phyloP scores from a whole-genome alignment of 371 early-diverging fungal genomes.

The Mortierella sp. region DNA sequence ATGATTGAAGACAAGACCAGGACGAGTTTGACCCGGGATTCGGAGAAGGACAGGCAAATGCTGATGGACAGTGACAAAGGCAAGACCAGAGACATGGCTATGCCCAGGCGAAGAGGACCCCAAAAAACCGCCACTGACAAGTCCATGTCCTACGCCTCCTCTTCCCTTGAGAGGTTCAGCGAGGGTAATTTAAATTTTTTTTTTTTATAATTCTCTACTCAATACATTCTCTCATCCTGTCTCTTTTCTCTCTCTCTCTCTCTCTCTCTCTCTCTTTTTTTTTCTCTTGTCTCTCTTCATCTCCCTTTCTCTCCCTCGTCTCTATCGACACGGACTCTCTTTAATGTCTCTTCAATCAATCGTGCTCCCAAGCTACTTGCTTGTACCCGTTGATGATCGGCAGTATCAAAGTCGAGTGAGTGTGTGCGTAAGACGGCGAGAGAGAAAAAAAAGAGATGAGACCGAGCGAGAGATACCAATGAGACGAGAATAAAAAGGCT shows the following conservation, averaged over 20 bases:
- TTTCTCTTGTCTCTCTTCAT: neutral
- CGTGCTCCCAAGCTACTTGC: slow-evolving; percentile 2
- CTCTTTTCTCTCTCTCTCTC: neutral
- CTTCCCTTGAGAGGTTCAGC: slow-evolving; percentile 19
- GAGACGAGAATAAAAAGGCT: slow-evolving; percentile 7
- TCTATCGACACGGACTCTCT: neutral
- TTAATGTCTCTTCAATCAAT: neutral
- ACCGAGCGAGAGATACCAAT: neutral
- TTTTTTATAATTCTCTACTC: slow-evolving; percentile 7
- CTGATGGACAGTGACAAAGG: slow-evolving; percentile 18
- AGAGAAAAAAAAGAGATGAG: neutral
- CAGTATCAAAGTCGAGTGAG: slow-evolving; percentile 4
- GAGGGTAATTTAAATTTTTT: slow-evolving; percentile 28
- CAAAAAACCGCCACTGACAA: neutral
- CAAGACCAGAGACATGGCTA: slow-evolving; percentile 18
- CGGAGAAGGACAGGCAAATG: slow-evolving; percentile 18
- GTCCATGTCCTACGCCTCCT: slow-evolving; percentile 1
- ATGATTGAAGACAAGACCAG: slow-evolving; percentile 55
- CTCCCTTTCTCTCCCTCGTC: neutral
- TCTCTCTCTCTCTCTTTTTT: neutral
- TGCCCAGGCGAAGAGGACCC: neutral
- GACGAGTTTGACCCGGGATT: slow-evolving; percentile 33
- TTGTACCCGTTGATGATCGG: neutral
- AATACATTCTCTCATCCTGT: neutral
- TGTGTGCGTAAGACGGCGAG: slow-evolving; percentile 9